A percentile compares a stretch with the other conserved stretches of the same genome.
phyloP scores from a whole-genome alignment of 345 rosid species.

The Viola odorata region DNA sequence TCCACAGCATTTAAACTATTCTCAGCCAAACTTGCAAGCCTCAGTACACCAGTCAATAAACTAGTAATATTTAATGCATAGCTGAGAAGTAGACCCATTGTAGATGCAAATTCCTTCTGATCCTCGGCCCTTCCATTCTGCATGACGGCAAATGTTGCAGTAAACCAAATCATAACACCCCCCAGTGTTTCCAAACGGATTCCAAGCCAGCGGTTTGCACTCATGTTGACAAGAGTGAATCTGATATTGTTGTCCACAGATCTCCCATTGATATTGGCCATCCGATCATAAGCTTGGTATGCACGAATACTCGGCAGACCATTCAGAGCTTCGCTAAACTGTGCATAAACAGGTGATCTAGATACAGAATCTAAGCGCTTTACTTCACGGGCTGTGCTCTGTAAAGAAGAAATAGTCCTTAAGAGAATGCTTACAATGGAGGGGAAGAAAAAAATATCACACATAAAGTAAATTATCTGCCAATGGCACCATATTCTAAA shows the following conservation, averaged over 20 bases:
- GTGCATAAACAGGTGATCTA: slow-evolving; percentile 99
- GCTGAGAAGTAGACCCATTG: slow-evolving; percentile 97
- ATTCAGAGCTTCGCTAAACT: slow-evolving; percentile 96
- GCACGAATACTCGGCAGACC: slow-evolving; percentile 92
- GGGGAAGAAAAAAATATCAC: too few species aligned
- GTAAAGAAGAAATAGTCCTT: slow-evolving; percentile 17
- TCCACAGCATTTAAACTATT: slow-evolving; percentile 95
- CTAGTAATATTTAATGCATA: slow-evolving; percentile 88
- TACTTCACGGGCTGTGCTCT: slow-evolving; percentile 98
- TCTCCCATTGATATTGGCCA: slow-evolving; percentile 89
- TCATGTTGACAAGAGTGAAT: slow-evolving; percentile 82
- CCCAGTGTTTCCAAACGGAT: slow-evolving; percentile 90
- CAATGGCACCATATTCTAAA: too few species aligned
- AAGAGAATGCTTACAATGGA: background rate
- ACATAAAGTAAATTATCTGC: too few species aligned
- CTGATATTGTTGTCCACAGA: slow-evolving; percentile 92
- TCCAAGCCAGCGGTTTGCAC: slow-evolving; percentile 96
- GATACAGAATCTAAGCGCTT: slow-evolving; percentile 88
- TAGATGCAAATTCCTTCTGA: slow-evolving; percentile 88
- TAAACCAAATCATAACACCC: slow-evolving; percentile 97
- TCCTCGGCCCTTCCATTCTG: slow-evolving; percentile 84
- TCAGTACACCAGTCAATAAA: slow-evolving; percentile 75
- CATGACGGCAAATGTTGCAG: slow-evolving; percentile 98
- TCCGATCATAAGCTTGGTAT: slow-evolving; percentile 89
- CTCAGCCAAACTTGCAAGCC: slow-evolving; percentile 98